These are phyloP conservation scores for Sclerotiophoma versabilis DNA, from an alignment of 2,329 filamentous ascomycete genomes.

Conservation along the genomic window DNA sequence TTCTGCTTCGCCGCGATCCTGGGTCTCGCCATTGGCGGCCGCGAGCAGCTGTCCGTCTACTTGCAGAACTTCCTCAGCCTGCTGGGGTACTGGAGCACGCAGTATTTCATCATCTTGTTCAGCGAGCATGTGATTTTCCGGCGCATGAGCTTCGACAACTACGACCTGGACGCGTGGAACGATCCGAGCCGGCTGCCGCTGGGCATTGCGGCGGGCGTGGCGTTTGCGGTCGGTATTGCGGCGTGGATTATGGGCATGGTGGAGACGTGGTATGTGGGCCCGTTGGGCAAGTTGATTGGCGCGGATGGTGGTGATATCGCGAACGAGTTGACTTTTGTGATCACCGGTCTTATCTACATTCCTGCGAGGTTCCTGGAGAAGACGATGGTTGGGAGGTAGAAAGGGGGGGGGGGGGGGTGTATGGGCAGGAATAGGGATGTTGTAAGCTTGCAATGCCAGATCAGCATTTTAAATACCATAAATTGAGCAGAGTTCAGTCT, in stretches of 20 bases:
- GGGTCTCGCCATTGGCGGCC: slow-evolving; percentile 54
- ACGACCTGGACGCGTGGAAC: slow-evolving; percentile 57
- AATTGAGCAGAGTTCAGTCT: neutral
- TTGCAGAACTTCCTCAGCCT: slow-evolving; percentile 56
- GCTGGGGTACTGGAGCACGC: slow-evolving; percentile 57
- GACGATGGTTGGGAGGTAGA: slow-evolving; percentile 32
- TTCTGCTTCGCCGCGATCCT: slow-evolving; percentile 54
- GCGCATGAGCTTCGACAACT: slow-evolving; percentile 58
- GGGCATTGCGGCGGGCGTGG: slow-evolving; percentile 51
- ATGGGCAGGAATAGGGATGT: neutral
- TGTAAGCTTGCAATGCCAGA: neutral
- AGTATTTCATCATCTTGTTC: slow-evolving; percentile 56
- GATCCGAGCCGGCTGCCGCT: slow-evolving; percentile 52
- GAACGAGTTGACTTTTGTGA: slow-evolving; percentile 36
- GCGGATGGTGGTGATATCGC: slow-evolving; percentile 37
- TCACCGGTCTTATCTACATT: slow-evolving; percentile 40
- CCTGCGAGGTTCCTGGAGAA: slow-evolving; percentile 37
- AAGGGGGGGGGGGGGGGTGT: neutral
- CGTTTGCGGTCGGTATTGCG: slow-evolving; percentile 50
- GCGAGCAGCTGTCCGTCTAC: slow-evolving; percentile 52
- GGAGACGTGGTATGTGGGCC: slow-evolving; percentile 63
- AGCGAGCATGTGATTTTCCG: slow-evolving; percentile 57
- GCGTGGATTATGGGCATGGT: slow-evolving; percentile 65
- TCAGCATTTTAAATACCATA: neutral
- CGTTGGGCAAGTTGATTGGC: slow-evolving; percentile 38